Base-by-base conservation (phyloP, 108 stramenopile species). In the Cyclotella sp. region DNA sequence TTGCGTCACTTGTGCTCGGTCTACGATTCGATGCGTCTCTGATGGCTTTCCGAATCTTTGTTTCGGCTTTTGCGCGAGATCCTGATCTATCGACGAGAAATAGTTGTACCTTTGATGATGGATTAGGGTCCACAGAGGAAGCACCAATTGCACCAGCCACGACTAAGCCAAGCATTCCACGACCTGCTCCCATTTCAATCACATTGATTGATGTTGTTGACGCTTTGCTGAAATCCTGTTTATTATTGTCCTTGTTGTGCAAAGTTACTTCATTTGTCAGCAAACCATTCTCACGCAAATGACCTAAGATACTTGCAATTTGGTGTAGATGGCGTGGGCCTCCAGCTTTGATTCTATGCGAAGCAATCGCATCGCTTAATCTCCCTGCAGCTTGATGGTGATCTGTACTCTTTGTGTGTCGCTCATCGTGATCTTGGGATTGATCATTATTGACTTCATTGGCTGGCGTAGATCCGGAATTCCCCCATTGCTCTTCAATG, bases 161-260 rank as follows among this genome's bases (percentile, higher is more conserved):
- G 12, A 90, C 84, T 26, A 95, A 61, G 10, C 94, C 94, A 2
- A 85, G 78, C 85, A 93, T 93, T 0, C 92, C 94, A 42, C 94
- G 77, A 14, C 94, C 94, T 41, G 94, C 94, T 18, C 94, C 94
- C 85, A 95, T 88, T 77, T 95, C 94, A 51, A 95, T 53, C 19
- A 83, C 41, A 45, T 64, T 73, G 19, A 1, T 49, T 66, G 39
- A 58, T 61, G 18, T 16, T 22, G 43, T 54, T 49, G 30, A 43
- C 42, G 21, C 0, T 14, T 61, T 40, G 19, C 41, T 43, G 73
- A 18, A 9, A 22, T 46, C 22, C 14, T 47, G 14, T 13, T 15
- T 13, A 29, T 70, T 14, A 13, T 71, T 21, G 18, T n/a, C 0
- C 30, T 14, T 8, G 13, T n/a, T 47, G 55, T 18, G 51, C 34